Evolutionary conservation across 805 yeast species (phyloP).

Genomic region (Lipomyces mesembrius): DNA sequence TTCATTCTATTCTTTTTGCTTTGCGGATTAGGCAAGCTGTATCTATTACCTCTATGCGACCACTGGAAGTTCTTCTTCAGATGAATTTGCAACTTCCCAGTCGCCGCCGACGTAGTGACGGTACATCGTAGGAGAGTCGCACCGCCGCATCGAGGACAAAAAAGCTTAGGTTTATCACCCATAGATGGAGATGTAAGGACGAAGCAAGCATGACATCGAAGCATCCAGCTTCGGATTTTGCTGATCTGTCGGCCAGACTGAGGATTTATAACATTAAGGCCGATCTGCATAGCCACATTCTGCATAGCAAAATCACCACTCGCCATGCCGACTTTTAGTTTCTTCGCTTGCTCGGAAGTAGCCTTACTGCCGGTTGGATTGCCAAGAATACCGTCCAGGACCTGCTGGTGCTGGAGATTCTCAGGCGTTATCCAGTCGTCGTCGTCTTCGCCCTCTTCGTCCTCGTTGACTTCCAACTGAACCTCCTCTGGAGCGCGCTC

Average conservation of each 20-base stretch:
- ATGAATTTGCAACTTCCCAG: slow-evolving; percentile 86
- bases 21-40: slow-evolving; percentile 83
- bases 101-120: slow-evolving; percentile 54
- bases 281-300: slow-evolving; percentile 90
- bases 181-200: slow-evolving; percentile 74
- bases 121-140: slow-evolving; percentile 86
- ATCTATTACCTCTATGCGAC: slow-evolving; percentile 85
- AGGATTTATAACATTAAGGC: slow-evolving; percentile 81
- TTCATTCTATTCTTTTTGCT: slow-evolving; percentile 69
- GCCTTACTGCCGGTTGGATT: slow-evolving; percentile 43
- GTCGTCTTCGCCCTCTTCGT: slow-evolving; percentile 64
- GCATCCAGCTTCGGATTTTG: slow-evolving; percentile 87
- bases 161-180: slow-evolving; percentile 73
- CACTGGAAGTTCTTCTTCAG: slow-evolving; percentile 91
- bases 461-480: slow-evolving; percentile 11
- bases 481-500: slow-evolving; percentile 33
- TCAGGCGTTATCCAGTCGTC: slow-evolving; percentile 95
- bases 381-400: slow-evolving; percentile 55
- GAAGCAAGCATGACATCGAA: slow-evolving; percentile 97
- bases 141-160: slow-evolving; percentile 96
- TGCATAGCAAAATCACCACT: slow-evolving; percentile 98
- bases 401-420: slow-evolving; percentile 68
- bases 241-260: slow-evolving; percentile 83
- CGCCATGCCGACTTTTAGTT: slow-evolving; percentile 79
- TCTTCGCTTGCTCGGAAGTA: slow-evolving; percentile 49